Base-by-base conservation (phyloP, 2,329 filamentous ascomycete genomes). In the Ilyonectria mors-panacis region DNA sequence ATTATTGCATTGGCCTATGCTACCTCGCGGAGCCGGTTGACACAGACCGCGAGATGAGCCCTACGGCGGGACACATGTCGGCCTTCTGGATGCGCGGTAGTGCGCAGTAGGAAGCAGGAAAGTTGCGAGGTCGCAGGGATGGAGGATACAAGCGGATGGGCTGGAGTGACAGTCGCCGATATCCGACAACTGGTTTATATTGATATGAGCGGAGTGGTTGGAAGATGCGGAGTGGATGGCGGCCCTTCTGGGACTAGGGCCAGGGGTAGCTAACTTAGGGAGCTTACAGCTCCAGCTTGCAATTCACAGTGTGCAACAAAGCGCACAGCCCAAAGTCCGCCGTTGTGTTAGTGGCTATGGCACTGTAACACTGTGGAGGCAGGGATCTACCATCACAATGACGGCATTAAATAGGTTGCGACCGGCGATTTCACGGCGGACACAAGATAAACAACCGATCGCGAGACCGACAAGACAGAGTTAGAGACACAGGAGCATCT, bases 1-100 rank as follows among this genome's bases (percentile, higher is more conserved):
- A 57, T 51, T 56, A 19, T 53, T 45, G 63, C 63, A 56, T 60
- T 65, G 47, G 26, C 57, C 45, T 60, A 23, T 58, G 61, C 54
- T 37, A 53, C 7, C 54, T 63, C 54, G 53, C 23, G 37, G 23
- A 54, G 33, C 17, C 23, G 26, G 19, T 10, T 37, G 39, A 59
- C 55, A 55, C 62, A 54, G 55, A 37, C 55, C 62, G 13, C 35
- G 45, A n/a, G 15, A n/a, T n/a, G 45, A 45, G 26, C 54, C 45
- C n/a, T 19, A 17, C 53, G 21, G 50, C 21, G 42, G 7, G 39
- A 39, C n/a, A 21, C 28, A 61, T 53, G 35, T 15, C 12, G 37
- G 45, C 26, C 6, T 39, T 39, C 39, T 35, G 33, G n/a, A 33
- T 17, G 17, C n/a, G 15, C 39, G 5, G 26, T 26, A 26, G 42